phyloP scores from a whole-genome alignment of 306 rosid genomes.

The Prunus mira region DNA sequence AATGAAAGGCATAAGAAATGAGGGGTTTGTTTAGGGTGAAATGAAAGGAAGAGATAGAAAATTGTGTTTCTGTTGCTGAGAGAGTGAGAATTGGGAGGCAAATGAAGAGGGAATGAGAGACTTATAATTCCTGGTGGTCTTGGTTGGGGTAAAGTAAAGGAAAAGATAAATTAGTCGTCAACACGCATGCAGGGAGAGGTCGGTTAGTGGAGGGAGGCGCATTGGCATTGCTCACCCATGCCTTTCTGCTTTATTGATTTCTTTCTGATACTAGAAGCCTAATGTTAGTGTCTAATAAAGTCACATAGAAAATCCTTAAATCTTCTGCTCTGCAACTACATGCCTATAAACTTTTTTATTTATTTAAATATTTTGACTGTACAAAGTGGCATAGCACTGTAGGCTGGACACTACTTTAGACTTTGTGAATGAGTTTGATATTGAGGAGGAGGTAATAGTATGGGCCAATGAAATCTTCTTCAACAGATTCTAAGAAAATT shows the following conservation, averaged over 20 bases:
- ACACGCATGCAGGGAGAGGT: constrained; percentile 61
- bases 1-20: constrained; percentile 19
- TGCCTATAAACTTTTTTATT: background rate
- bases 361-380: background rate
- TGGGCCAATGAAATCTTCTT: constrained; percentile 8
- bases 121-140: background rate
- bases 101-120: constrained; percentile 16
- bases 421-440: constrained; percentile 10
- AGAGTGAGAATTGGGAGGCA: constrained; percentile 11
- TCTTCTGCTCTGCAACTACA: no score
- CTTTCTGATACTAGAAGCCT: background rate
- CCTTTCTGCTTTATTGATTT: background rate
- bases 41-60: constrained; percentile 26
- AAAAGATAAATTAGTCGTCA: constrained; percentile 41
- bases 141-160: constrained; percentile 12
- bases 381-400: constrained; percentile 33
- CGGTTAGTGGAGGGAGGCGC: constrained; percentile 52
- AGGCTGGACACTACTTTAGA: constrained; percentile 27
- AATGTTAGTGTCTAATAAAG: no score
- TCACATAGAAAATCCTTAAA: background rate
- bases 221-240: constrained; percentile 28
- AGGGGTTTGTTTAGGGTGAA: constrained; percentile 41
- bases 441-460: background rate
- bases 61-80: constrained; percentile 29
- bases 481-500: no score